A percentile compares a stretch with the other conserved stretches of the same genome.
phyloP scores from a whole-genome alignment of 2,329 filamentous ascomycete genomes.

The Exserohilum rostratum region DNA sequence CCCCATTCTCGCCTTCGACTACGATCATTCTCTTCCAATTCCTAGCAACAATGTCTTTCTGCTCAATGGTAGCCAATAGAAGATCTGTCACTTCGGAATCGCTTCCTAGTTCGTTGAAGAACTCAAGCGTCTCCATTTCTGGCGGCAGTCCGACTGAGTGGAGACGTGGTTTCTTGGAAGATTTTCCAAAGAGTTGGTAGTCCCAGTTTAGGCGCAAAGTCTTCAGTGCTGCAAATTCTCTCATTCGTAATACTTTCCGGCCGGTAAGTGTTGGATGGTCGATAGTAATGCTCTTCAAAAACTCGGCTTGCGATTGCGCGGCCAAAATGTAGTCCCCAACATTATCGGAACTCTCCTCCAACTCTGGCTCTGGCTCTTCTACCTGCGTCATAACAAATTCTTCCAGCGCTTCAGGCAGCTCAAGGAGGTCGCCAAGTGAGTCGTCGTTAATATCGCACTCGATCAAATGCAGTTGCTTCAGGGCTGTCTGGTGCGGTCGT shows the following conservation, averaged over 20 bases:
- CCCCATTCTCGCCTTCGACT: conserved; percentile 32
- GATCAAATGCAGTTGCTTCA: conserved; percentile 36
- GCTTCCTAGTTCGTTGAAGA: conserved; percentile 41
- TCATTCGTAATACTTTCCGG: conserved; percentile 37
- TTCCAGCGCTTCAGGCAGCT: conserved; percentile 38
- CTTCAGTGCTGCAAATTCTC: conserved; percentile 34
- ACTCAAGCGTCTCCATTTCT: conserved; percentile 34
- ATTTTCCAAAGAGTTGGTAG: conserved; percentile 42
- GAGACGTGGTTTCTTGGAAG: conserved; percentile 39
- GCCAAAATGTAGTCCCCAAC: conserved; percentile 42
- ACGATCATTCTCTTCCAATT: conserved; percentile 34
- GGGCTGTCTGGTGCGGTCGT: conserved; percentile 35
- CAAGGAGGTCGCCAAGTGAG: conserved; percentile 38
- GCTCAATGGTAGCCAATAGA: conserved; percentile 34
- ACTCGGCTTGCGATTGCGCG: conserved; percentile 35
- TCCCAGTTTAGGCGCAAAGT: conserved; percentile 40
- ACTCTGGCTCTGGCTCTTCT: conserved; percentile 37
- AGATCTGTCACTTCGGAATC: conserved; percentile 41
- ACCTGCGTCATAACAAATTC: conserved; percentile 43
- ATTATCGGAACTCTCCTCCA: conserved; percentile 42
- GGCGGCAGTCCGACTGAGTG: conserved; percentile 42
- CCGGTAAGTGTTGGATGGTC: conserved; percentile 36
- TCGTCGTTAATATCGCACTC: conserved; percentile 45
- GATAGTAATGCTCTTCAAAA: conserved; percentile 38
- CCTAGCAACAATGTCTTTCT: conserved; percentile 33